Conservation (phyloP, 805 yeast genomes). For the Candida vartiovaarae region DNA sequence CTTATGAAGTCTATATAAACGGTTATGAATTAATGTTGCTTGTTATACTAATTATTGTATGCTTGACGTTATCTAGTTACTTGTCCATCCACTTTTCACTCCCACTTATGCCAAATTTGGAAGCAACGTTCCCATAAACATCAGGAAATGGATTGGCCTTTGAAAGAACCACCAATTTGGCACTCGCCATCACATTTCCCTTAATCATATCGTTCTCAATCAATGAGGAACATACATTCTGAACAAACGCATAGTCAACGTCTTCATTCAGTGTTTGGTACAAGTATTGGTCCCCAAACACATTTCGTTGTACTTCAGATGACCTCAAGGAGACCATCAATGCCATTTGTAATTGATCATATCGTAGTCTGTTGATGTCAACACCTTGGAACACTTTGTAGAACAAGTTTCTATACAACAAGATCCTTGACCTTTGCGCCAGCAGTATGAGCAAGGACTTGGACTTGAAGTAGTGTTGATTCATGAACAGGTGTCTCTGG, state of each 20-base stretch:
- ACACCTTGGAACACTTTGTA: slow-evolving; percentile 15
- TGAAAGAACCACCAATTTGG: slow-evolving; percentile 34
- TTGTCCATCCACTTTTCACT: slow-evolving; percentile 11
- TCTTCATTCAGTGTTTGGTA: slow-evolving; percentile 23
- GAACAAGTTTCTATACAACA: slow-evolving; percentile 39
- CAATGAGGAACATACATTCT: slow-evolving; percentile 43
- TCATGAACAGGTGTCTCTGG: slow-evolving; percentile 25
- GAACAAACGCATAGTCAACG: slow-evolving; percentile 34
- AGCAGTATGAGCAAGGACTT: slow-evolving; percentile 36
- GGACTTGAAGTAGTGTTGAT: slow-evolving; percentile 33
- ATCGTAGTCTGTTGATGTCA: slow-evolving; percentile 4
- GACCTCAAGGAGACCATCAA: slow-evolving; percentile 15
- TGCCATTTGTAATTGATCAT: slow-evolving; percentile 18
- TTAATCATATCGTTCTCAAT: slow-evolving; percentile 47
- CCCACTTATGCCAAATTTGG: slow-evolving; percentile 3
- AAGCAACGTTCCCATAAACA: slow-evolving; percentile 14
- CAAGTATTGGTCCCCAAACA: slow-evolving; percentile 10
- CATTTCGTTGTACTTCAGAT: slow-evolving; percentile 15
- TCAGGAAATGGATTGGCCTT: slow-evolving; percentile 37
- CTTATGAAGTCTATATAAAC: neutral
- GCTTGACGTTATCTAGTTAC: too few relatives aligned
- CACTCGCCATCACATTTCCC: slow-evolving; percentile 41
- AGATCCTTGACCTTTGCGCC: slow-evolving; percentile 36
- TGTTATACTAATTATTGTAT: neutral
- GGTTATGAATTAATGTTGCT: neutral